Base-by-base conservation (phyloP, 768 basidiomycete genomes). In the Butyriboletus loyo region DNA sequence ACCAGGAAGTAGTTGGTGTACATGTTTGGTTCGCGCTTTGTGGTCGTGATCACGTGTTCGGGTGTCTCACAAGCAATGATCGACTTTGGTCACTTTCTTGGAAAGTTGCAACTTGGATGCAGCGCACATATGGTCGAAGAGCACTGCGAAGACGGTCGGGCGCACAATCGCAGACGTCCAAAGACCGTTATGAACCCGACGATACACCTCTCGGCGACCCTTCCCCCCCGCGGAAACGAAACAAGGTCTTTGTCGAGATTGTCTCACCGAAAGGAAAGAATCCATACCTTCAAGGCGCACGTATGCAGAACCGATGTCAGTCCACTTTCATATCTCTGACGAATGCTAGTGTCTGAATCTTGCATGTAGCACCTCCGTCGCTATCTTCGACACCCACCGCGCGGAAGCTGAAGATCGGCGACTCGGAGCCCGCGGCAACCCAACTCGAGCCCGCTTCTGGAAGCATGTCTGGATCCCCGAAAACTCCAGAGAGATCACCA, bases 61-160 rank as follows among this genome's bases (percentile, higher is more conserved):
- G 37, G 43, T 9, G 22, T 34, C n/a, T 34, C 49, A 22, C 34
- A 32, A 21, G 22, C 17, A 43, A 30, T 51, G 30, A 44, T 54
- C 38, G 31, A 21, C 27, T 27, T 27, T 5, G 27, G 7, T 7
- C 27, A 7, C n/a, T 46, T 36, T 7, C 24, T 25, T 28, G 27
- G 10, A 14, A 43, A 19, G n/a, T 48, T 37, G 39, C 53, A 30
- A 39, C 35, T 10, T 13, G 39, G 24, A 72, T 73, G 73, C 64
- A 68, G 44, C 64, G 73, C 36, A 71, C 69, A 1, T 76, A 76
- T 52, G 68, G 70, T 40, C 65, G 66, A 34, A 69, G 67, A 50
- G 45, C 57, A 3, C 47, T 30, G 17, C 57, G 55, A 40, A 42
- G 65, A 40, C 56, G 36, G 34, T 53, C 62, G 17, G 41, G 30